Conservation (phyloP, 2,329 filamentous ascomycete genomes). For the Trichoderma arundinaceum region DNA sequence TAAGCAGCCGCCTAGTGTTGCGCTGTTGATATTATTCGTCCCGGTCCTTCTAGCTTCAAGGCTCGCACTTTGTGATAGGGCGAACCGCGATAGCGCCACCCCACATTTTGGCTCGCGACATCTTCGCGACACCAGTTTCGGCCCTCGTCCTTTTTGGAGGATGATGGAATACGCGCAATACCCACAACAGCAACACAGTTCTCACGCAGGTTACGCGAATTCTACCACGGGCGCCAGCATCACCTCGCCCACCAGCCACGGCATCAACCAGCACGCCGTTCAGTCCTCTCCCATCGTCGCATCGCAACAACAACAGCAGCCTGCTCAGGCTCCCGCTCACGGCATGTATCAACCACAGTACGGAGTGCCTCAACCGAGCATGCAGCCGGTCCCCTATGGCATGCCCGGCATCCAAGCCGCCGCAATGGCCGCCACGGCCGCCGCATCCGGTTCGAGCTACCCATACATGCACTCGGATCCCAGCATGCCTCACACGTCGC, state of each 20-base stretch:
- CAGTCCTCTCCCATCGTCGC: conserved; percentile 82
- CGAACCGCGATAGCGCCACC: conserved; percentile 36
- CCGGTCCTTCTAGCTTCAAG: conserved; percentile 20
- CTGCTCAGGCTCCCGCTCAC: conserved; percentile 65
- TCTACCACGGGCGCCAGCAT: conserved; percentile 63
- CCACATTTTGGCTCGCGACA: conserved; percentile 34
- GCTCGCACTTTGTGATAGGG: conserved; percentile 28
- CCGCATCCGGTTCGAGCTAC: conserved; percentile 81
- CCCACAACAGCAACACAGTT: conserved; percentile 70
- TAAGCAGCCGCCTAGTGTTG: conserved; percentile 26
- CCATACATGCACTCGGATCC: conserved; percentile 75
- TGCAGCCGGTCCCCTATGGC: conserved; percentile 71
- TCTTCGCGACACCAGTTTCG: conserved; percentile 37
- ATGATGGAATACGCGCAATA: conserved; percentile 81
- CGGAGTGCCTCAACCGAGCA: conserved; percentile 72
- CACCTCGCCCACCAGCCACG: conserved; percentile 74
- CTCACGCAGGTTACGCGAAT: conserved; percentile 69
- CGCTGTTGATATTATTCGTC: conserved; percentile 35
- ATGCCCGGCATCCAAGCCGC: conserved; percentile 86
- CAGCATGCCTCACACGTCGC: conserved; percentile 72
- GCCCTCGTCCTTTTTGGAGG: conserved; percentile 41
- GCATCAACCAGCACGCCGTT: conserved; percentile 68
- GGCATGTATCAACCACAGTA: conserved; percentile 84
- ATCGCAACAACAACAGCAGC: conserved; percentile 67
- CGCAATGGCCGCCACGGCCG: conserved; percentile 89